Conservation (phyloP, 495 filamentous ascomycete species). For the Pseudoneurospora amorphoporcata region DNA sequence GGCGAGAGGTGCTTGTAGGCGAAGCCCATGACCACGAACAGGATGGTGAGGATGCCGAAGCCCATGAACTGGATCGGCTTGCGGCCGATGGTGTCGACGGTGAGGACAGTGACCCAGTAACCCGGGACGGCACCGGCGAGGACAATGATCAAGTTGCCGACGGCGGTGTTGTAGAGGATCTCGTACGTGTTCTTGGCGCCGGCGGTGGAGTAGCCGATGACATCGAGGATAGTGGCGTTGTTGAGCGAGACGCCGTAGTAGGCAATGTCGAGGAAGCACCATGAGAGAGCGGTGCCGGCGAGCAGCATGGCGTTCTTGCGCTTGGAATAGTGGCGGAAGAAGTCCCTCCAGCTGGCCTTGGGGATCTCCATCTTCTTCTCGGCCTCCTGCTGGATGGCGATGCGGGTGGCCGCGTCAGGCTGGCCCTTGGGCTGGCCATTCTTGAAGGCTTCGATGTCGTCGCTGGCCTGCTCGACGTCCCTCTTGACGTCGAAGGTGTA, state of each 20-base stretch:
- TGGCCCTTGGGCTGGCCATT: conserved; percentile 44
- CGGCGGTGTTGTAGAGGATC: conserved; percentile 56
- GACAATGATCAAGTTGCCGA: conserved; percentile 66
- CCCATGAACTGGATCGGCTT: conserved; percentile 72
- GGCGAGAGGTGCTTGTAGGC: conserved; percentile 45
- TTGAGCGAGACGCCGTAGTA: conserved; percentile 72
- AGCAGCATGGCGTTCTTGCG: conserved; percentile 60
- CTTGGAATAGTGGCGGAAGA: conserved; percentile 50
- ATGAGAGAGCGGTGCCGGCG: conserved; percentile 67
- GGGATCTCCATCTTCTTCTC: conserved; percentile 39
- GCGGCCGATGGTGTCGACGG: conserved; percentile 62
- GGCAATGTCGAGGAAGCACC: conserved; percentile 55
- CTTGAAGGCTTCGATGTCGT: conserved; percentile 57
- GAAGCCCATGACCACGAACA: conserved; percentile 66
- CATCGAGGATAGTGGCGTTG: conserved; percentile 54
- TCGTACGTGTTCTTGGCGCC: conserved; percentile 49
- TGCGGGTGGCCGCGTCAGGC: conserved; percentile 52
- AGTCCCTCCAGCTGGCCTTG: conserved; percentile 59
- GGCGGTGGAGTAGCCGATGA: conserved; percentile 55
- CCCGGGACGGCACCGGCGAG: conserved; percentile 68
- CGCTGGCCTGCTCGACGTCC: conserved; percentile 63
- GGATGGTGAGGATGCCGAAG: conserved; percentile 60
- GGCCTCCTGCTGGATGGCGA: conserved; percentile 35
- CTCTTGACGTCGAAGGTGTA: conserved; percentile 74
- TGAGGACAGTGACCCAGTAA: conserved; percentile 64